A percentile compares a stretch with the other conserved stretches of the same genome.
Conservation (phyloP, 2,329 filamentous ascomycete species). For the Aspergillaceae sp. region DNA sequence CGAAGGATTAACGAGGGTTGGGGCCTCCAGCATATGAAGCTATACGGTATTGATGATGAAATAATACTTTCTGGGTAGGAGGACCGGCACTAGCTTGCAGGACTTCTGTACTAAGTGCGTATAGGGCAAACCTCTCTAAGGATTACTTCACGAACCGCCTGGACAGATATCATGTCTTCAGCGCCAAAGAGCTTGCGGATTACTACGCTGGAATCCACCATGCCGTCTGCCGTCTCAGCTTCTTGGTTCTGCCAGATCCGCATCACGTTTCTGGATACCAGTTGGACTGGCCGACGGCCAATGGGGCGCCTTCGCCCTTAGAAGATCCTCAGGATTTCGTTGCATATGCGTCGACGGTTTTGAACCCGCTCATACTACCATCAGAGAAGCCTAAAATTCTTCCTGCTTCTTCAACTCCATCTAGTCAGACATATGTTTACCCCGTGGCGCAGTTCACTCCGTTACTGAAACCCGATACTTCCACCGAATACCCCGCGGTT, state of each 20-base stretch:
- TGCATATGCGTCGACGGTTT: slow-evolving; percentile 54
- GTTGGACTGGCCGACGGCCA: slow-evolving; percentile 66
- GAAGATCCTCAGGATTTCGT: slow-evolving; percentile 62
- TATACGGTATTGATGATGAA: slow-evolving; percentile 92
- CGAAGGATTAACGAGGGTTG: slow-evolving; percentile 94
- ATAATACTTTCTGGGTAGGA: slow-evolving; percentile 81
- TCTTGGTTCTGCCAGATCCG: slow-evolving; percentile 57
- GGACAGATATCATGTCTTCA: slow-evolving; percentile 88
- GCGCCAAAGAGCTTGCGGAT: slow-evolving; percentile 66
- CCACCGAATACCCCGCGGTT: slow-evolving; percentile 80
- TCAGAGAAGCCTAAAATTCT: slow-evolving; percentile 23
- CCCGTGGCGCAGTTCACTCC: slow-evolving; percentile 83
- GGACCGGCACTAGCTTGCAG: neutral
- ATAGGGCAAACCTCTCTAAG: slow-evolving; percentile 71
- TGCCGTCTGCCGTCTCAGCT: slow-evolving; percentile 71
- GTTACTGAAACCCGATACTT: slow-evolving; percentile 66
- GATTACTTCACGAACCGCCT: slow-evolving; percentile 97
- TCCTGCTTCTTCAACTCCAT: slow-evolving; percentile 14
- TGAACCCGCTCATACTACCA: slow-evolving; percentile 59
- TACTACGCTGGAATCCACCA: slow-evolving; percentile 74
- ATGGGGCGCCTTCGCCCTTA: slow-evolving; percentile 67
- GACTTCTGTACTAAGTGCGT: slow-evolving; percentile 5
- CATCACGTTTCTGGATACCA: slow-evolving; percentile 40
- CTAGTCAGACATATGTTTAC: slow-evolving; percentile 66
- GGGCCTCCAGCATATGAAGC: slow-evolving; percentile 98